A percentile compares a stretch with the other conserved stretches of the same genome.
These are phyloP conservation scores for Ustilago hordei DNA, from an alignment of 1,284 basidiomycete genomes.

Conservation along the genomic window DNA sequence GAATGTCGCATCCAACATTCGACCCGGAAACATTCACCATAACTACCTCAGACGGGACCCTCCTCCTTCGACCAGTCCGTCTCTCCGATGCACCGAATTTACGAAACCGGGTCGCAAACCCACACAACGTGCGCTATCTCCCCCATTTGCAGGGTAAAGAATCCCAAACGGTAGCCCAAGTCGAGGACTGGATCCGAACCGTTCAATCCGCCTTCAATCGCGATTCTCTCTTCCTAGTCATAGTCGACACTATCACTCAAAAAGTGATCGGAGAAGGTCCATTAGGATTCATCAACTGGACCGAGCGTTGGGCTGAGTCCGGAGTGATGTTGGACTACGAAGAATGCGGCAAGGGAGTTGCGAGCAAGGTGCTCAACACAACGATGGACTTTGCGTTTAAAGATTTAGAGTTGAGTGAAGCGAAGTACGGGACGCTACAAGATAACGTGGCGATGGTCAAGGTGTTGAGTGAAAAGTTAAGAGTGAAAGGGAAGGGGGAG, in stretches of 20 bases:
- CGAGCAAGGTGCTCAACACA: slow-evolving; percentile 24
- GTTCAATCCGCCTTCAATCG: slow-evolving; percentile 36
- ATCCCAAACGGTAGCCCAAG: slow-evolving; percentile 23
- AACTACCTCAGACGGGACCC: not conserved
- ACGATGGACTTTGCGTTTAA: slow-evolving; percentile 42
- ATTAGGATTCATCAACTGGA: slow-evolving; percentile 33
- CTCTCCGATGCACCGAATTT: slow-evolving; percentile 35
- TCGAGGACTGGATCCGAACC: slow-evolving; percentile 24
- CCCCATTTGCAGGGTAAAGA: slow-evolving; percentile 39
- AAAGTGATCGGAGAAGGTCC: slow-evolving; percentile 36
- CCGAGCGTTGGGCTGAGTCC: slow-evolving; percentile 13
- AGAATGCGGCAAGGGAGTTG: slow-evolving; percentile 13
- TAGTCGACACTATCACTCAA: slow-evolving; percentile 11
- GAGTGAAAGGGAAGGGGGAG: slow-evolving; percentile 11
- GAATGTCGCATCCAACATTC: slow-evolving; percentile 31
- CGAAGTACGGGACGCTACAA: slow-evolving; percentile 34
- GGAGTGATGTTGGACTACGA: slow-evolving; percentile 39
- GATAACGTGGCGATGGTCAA: slow-evolving; percentile 29
- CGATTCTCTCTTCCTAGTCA: slow-evolving; percentile 37
- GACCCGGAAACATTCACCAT: slow-evolving; percentile 23
- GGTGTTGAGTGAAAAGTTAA: slow-evolving; percentile 31
- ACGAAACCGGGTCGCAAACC: slow-evolving; percentile 34
- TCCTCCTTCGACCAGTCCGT: slow-evolving; percentile 21
- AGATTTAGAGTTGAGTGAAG: slow-evolving; percentile 15
- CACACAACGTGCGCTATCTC: slow-evolving; percentile 24